Base-by-base conservation (phyloP, 352 stramenopile species). In the Phytophthora nicotianae region DNA sequence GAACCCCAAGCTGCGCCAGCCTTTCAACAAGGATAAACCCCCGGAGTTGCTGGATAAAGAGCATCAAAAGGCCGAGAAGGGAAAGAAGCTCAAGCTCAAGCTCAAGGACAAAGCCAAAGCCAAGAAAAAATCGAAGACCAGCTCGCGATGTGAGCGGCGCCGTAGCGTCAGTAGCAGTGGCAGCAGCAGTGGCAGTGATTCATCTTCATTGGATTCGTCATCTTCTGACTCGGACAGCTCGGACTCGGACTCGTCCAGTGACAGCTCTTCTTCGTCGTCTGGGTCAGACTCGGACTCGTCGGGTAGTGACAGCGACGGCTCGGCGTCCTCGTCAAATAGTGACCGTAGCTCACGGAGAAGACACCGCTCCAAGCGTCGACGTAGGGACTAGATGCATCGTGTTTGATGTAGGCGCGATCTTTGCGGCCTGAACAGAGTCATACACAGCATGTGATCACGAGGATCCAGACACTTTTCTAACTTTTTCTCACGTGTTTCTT, bases 1-100 rank as follows among this genome's bases (percentile, higher is more conserved):
- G 62, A 87, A 95, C 59, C 87, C 85, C 0, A 89, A 89, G 58
- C 61, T 94, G 17, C 87, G 87, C 13, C 85, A 91, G 70, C 81
- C 83, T 4, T 93, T 95, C 48, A 93, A 91, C 59, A 65, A 79
- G 59, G 87, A 95, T 21, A 86, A 81, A 58, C 85, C 85, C 0
- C 87, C 85, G 1, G 78, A 87, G 19, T 45, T 70, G 14, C 65
- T 67, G 29, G 76, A 85, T 32, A 68, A 77, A 26, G 56, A 67
- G 26, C 68, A 50, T 11, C 21, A 52, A 16, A 29, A 32, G 46
- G 53, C 49, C 0, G 68, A 68, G 43, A 69, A 65, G 52, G 53
- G 11, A 29, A 77, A 77, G 50, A 70, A 67, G 21, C 17, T 41
- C 11, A 74, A 65, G 29, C 66, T 65, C 26, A 73, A 69, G 48